Percentiles rank a stretch among this genome's conserved stretches.
Evolutionary conservation across 73 alveolate species (phyloP).

Genomic region (Paramecium primaurelia): DNA sequence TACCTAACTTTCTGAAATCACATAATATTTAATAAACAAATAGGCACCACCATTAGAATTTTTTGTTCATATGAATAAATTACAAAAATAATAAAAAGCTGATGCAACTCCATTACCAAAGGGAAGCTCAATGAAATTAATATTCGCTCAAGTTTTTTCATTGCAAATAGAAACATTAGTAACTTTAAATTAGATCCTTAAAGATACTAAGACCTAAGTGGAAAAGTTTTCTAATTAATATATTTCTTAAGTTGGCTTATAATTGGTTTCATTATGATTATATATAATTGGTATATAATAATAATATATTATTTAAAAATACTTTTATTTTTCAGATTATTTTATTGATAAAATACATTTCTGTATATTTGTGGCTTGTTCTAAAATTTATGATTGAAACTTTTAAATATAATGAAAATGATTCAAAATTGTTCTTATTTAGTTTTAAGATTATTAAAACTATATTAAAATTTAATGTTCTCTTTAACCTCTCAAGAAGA

Average conservation of each 20-base stretch:
- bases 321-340: too few relatives aligned
- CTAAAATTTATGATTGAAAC: too few relatives aligned
- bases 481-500: not conserved
- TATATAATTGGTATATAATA: not conserved
- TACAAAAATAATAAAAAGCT: not conserved
- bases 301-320: too few relatives aligned
- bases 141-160: not conserved
- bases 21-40: not conserved
- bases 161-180: not conserved
- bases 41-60: not conserved
- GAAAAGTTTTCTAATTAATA: not conserved
- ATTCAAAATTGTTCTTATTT: too few relatives aligned
- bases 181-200: not conserved
- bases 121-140: not conserved
- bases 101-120: not conserved
- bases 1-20: not conserved
- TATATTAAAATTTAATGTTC: too few relatives aligned
- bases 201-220: not conserved
- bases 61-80: not conserved
- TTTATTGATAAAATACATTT: too few relatives aligned
- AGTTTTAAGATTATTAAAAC: too few relatives aligned
- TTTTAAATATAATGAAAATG: too few relatives aligned
- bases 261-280: not conserved
- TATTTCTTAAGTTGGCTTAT: conserved; percentile 1
- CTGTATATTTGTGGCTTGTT: too few relatives aligned